Percentiles rank a stretch among this genome's conserved stretches.
These are phyloP conservation scores for Eucalyptus tenuipes DNA, from an alignment of 345 rosid genomes.

Conservation along the genomic window DNA sequence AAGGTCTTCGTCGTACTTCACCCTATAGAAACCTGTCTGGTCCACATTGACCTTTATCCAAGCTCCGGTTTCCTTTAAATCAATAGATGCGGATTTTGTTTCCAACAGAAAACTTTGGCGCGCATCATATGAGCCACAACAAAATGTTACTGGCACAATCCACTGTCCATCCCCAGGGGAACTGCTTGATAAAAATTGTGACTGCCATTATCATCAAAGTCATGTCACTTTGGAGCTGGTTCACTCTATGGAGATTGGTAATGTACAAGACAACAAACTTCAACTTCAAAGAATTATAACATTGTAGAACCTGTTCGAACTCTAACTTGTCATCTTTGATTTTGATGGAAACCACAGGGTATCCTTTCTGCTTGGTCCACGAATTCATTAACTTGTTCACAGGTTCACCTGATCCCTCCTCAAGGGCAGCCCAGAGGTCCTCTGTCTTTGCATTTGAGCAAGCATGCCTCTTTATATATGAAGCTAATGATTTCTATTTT, in stretches of 20 bases:
- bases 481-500: conserved; percentile 78
- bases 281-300: not conserved
- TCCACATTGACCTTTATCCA: conserved; percentile 83
- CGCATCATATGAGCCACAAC: conserved; percentile 62
- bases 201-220: conserved; percentile 25
- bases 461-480: conserved; percentile 63
- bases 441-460: conserved; percentile 93
- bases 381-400: conserved; percentile 87
- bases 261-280: not conserved
- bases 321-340: conserved; percentile 60
- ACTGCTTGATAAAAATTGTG: conserved; percentile 84
- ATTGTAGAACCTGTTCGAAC: conserved; percentile 68
- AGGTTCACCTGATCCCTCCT: conserved; percentile 81
- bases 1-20: conserved; percentile 80
- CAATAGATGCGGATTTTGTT: conserved; percentile 44
- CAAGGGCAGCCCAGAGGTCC: conserved; percentile 89
- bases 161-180: conserved; percentile 79
- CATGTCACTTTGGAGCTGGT: not conserved
- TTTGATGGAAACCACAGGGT: conserved; percentile 77
- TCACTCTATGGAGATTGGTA: not conserved
- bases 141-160: conserved; percentile 87
- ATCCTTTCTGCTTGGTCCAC: conserved; percentile 90
- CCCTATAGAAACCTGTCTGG: conserved; percentile 90
- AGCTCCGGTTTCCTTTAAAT: conserved; percentile 9
- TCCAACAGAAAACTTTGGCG: conserved; percentile 62